Base-by-base conservation (phyloP, 768 basidiomycete genomes). In the Mycena filopes region DNA sequence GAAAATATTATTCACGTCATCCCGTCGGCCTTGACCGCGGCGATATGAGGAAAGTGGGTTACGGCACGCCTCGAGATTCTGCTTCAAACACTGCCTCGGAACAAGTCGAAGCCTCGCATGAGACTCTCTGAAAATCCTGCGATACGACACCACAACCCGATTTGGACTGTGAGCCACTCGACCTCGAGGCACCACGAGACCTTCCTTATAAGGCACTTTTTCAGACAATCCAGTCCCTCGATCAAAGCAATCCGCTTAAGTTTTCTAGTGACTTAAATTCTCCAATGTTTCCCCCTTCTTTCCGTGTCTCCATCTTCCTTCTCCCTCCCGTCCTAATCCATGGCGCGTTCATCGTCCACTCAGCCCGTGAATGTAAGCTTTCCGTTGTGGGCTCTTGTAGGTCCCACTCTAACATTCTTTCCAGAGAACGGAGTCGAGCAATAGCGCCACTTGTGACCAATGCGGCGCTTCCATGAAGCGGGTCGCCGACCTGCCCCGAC, bases 241-340 rank as follows among this genome's bases (percentile, higher is more conserved):
- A n/a, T n/a, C 47, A 18, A 54, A 64, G 49, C 63, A 64, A 64
- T 64, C 50, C 63, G 63, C 63, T 43, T 58, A 64, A 58, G 49
- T 64, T 64, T 64, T 47, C 41, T 49, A 43, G 53, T 47, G 50
- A n/a, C 55, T 23, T 25, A 47, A 38, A 38, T 33, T 49, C 21
- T 29, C 28, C n/a, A n/a, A n/a, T n/a, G n/a, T n/a, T n/a, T n/a
- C 23, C 41, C 11, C 26, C 42, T n/a, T 15, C 29, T 49, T 33
- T 29, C 38, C 57, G 28, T 45, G 6, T 21, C 60, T 21, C 23
- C 18, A 21, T 33, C n/a, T 33, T 13, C 13, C 12, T 26, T 31
- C 51, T 18, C 29, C 11, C 23, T 29, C 33, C 43, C 38, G n/a
- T 5, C 31, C 45, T 45, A 8, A 43, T 26, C 33, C 11, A 64